phyloP scores from a whole-genome alignment of 2,329 filamentous ascomycete species.

The Penicillium frequentans region DNA sequence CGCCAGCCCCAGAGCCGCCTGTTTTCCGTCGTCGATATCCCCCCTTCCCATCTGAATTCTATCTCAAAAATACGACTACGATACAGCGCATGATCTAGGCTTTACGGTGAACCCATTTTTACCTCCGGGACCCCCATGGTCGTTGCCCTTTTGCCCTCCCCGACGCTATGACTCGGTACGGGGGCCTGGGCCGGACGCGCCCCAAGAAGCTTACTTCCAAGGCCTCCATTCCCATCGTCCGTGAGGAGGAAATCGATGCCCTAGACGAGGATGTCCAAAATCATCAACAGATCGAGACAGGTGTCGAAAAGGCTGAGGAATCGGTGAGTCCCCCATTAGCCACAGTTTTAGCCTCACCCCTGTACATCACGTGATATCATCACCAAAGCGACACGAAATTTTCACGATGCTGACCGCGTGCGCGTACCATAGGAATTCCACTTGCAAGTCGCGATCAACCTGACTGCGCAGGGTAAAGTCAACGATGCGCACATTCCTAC shows the following conservation, averaged over 20 bases:
- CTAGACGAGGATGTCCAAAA: slow-evolving; percentile 83
- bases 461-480: slow-evolving; percentile 60
- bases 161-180: slow-evolving; percentile 48
- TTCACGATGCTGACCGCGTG: slow-evolving; percentile 26
- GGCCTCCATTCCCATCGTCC: slow-evolving; percentile 80
- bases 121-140: slow-evolving; percentile 52
- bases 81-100: slow-evolving; percentile 56
- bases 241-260: slow-evolving; percentile 87
- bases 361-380: slow-evolving; percentile 42
- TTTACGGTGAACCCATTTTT: slow-evolving; percentile 66
- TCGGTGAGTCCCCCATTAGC: slow-evolving; percentile 68
- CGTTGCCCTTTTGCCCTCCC: slow-evolving; percentile 36
- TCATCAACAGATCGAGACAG: slow-evolving; percentile 84
- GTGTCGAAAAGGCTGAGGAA: slow-evolving; percentile 96
- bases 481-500: slow-evolving; percentile 67
- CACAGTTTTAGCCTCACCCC: slow-evolving; percentile 33
- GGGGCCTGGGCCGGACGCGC: slow-evolving; percentile 50
- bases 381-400: slow-evolving; percentile 34
- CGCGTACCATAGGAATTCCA: slow-evolving; percentile 74
- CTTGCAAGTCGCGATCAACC: slow-evolving; percentile 80
- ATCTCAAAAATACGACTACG: slow-evolving; percentile 57
- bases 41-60: slow-evolving; percentile 51
- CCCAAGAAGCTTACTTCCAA: slow-evolving; percentile 82
- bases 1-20: slow-evolving; percentile 24
- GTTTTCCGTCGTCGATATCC: slow-evolving; percentile 28